A percentile compares a stretch with the other conserved stretches of the same genome.
These are phyloP conservation scores for Cordyceps militaris DNA, from an alignment of 2,329 filamentous ascomycete species.

Conservation along the genomic window DNA sequence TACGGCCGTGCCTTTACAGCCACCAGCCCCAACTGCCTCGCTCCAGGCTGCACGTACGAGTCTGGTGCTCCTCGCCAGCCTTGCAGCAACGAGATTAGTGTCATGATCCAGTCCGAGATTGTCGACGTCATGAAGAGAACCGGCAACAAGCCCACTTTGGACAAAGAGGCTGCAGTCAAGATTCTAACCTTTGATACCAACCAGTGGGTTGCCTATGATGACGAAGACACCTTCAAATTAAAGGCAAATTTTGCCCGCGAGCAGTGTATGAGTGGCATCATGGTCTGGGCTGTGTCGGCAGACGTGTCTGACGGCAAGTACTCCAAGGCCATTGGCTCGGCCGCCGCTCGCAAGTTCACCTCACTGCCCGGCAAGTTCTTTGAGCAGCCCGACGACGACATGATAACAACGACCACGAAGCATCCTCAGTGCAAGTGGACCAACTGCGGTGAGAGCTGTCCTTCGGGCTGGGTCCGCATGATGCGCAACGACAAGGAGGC, in stretches of 20 bases:
- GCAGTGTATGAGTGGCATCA: slow-evolving; percentile 20
- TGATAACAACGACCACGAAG: background rate
- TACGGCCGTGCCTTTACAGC: slow-evolving; percentile 29
- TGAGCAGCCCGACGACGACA: no score
- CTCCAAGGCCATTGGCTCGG: no score
- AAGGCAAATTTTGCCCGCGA: slow-evolving; percentile 21
- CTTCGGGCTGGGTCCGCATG: background rate
- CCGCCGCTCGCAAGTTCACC: no score
- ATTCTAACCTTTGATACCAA: slow-evolving; percentile 20
- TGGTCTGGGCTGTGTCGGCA: slow-evolving; percentile 19
- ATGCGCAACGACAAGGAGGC: background rate
- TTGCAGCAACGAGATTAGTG: slow-evolving; percentile 18
- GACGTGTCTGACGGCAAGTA: background rate
- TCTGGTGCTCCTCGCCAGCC: slow-evolving; percentile 13
- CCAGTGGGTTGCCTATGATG: slow-evolving; percentile 26
- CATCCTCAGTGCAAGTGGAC: background rate
- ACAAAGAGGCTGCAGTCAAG: slow-evolving; percentile 24
- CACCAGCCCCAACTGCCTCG: slow-evolving; percentile 13
- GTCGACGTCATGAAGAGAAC: slow-evolving; percentile 16
- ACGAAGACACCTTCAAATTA: slow-evolving; percentile 22
- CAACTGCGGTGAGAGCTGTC: background rate
- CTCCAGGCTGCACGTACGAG: slow-evolving; percentile 21
- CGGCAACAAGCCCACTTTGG: background rate
- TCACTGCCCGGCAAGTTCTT: no score
- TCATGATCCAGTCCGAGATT: slow-evolving; percentile 22